Evolutionary conservation across 192 early-diverging fungal genomes (phyloP).

Genomic region (Lunasporangiospora selenospora): DNA sequence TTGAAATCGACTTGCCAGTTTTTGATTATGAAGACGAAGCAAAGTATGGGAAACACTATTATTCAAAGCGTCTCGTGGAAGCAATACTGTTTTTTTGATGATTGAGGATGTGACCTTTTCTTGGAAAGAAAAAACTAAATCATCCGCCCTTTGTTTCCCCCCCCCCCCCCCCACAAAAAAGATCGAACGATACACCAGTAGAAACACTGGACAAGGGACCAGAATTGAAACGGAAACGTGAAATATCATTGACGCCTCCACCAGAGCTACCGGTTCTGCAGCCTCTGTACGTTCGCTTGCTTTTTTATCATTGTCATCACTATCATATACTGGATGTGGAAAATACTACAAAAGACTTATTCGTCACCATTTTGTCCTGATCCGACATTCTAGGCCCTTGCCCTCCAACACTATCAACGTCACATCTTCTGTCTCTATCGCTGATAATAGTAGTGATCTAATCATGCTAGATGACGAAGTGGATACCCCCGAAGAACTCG

Average conservation of each 20-base stretch:
- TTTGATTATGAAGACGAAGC: constrained; percentile 31
- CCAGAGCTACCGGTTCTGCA: constrained; percentile 23
- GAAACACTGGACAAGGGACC: background rate
- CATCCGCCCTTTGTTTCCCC: too few relatives aligned
- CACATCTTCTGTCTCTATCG: constrained; percentile 20
- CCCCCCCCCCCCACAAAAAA: constrained; percentile 3
- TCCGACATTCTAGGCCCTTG: too few relatives aligned
- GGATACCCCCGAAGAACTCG: constrained; percentile 30
- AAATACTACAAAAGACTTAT: too few relatives aligned
- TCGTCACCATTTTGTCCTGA: too few relatives aligned
- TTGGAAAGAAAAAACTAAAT: too few relatives aligned
- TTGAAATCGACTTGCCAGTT: background rate
- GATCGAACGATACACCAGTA: constrained; percentile 6
- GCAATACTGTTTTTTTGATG: too few relatives aligned
- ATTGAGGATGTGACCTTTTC: too few relatives aligned
- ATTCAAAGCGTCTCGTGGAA: too few relatives aligned
- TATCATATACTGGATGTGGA: too few relatives aligned
- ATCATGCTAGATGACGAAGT: background rate
- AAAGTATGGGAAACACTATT: constrained; percentile 3
- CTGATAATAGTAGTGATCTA: constrained; percentile 2
- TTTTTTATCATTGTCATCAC: too few relatives aligned
- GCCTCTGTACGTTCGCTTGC: too few relatives aligned
- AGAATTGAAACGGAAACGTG: constrained; percentile 34
- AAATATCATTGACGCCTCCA: constrained; percentile 59
- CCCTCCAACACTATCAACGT: too few relatives aligned